Evolutionary conservation across 805 yeast genomes (phyloP), one percentile per base, ranked within the genome.

Genomic region (Vanderwaltozyma polyspora): DNA sequence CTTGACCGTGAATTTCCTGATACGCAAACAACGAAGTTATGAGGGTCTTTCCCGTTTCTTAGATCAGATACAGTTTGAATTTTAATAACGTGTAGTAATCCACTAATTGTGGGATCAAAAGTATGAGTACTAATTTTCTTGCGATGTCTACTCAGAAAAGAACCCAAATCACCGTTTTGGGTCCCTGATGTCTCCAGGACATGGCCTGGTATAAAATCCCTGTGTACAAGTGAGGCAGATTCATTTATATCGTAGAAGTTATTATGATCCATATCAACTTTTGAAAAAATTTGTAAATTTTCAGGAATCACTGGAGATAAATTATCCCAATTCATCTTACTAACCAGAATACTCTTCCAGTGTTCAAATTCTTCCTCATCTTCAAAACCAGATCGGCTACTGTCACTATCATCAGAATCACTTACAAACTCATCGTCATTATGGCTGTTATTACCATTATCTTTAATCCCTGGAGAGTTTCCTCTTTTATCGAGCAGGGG

Each of bases 51-150:
- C 31, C 43, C 42, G 22, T 41, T 40, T 25, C 54, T 41, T 21
- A 51, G 19, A 34, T 45, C 52, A 12, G 38, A 32, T 8, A 45
- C 34, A 0, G 57, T 51, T 31, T 54, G 59, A 11, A 51, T 34
- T 6, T 36, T 24, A 4, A 49, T 50, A 4, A 41, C 34, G 5
- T 29, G 36, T 24, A 51, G 26, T 4, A 38, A 32, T n/a, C 42
- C 42, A 13, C 41, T 39, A 10, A 43, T 33, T 3, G 44, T 43
- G 3, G 59, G 57, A 31, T 54, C 57, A 8, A 44, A 35, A 17
- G 19, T 29, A n/a, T 12, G 24, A 9, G 19, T 28, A 4, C 7
- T 17, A 16, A 8, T 7, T 23, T 5, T 19, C n/a, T n/a, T 31
- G 15, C 14, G 26, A 5, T 12, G 9, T 8, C 17, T 22, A 11